Conservation (phyloP, 441 rosid genomes). For the Adansonia madagascariensis region DNA sequence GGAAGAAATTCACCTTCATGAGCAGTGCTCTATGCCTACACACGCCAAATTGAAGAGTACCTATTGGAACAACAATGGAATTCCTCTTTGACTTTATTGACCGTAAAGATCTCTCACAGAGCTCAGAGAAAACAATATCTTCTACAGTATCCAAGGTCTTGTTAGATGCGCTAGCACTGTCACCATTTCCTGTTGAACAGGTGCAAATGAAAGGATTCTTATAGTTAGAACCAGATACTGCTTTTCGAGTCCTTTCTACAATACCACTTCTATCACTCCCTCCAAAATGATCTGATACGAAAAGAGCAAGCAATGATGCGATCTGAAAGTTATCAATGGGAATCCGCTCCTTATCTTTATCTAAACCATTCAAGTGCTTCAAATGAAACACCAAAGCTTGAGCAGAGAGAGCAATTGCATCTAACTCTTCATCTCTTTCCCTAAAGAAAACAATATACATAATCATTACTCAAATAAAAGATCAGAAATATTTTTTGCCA, state of each 20-base stretch:
- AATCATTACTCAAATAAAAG: constrained; percentile 24
- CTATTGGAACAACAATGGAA: constrained; percentile 84
- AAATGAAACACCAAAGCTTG: constrained; percentile 62
- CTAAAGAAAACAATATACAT: constrained; percentile 39
- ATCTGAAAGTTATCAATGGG: constrained; percentile 57
- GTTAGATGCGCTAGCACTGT: constrained; percentile 39
- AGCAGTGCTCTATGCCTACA: constrained; percentile 96
- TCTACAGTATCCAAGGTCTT: constrained; percentile 42
- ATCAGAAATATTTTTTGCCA: constrained; percentile 5
- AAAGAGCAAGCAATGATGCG: constrained; percentile 83
- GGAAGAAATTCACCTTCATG: constrained; percentile 64
- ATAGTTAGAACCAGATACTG: constrained; percentile 84
- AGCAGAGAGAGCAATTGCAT: constrained; percentile 78
- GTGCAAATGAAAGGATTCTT: constrained; percentile 87
- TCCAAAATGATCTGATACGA: constrained; percentile 98
- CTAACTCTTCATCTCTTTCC: constrained; percentile 81
- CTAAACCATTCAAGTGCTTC: constrained; percentile 53
- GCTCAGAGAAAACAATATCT: constrained; percentile 63
- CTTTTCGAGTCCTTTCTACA: constrained; percentile 71
- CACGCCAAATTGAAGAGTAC: constrained; percentile 81
- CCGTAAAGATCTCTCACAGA: constrained; percentile 80
- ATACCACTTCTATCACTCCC: constrained; percentile 77
- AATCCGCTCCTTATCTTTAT: constrained; percentile 46
- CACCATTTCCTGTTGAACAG: constrained; percentile 78
- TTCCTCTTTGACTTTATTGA: constrained; percentile 66